These are phyloP conservation scores for Ophiocordyceps camponoti-saundersi DNA, from an alignment of 2,329 filamentous ascomycete species.

Conservation along the genomic window DNA sequence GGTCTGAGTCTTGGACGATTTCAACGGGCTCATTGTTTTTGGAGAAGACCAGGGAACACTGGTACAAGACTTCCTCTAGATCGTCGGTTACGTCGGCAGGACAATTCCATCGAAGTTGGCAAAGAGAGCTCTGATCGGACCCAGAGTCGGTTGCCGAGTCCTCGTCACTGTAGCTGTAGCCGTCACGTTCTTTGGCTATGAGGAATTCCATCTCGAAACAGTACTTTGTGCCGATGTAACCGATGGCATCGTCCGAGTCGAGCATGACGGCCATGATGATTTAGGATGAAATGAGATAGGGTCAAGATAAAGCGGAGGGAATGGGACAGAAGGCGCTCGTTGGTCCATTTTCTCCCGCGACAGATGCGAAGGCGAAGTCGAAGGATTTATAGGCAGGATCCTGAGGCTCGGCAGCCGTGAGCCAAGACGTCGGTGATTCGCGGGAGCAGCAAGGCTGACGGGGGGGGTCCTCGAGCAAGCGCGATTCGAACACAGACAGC, in stretches of 20 bases:
- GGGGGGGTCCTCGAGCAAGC: background rate
- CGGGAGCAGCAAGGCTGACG: background rate
- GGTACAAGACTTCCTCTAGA: background rate
- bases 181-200: constrained; percentile 6
- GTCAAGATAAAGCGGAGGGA: too few relatives aligned
- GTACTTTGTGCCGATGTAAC: constrained; percentile 2
- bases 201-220: constrained; percentile 9
- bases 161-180: background rate
- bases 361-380: background rate
- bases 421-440: background rate
- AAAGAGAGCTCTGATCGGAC: background rate
- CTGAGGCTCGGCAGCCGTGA: background rate
- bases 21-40: constrained; percentile 1
- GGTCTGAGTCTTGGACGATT: background rate
- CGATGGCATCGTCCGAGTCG: background rate
- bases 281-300: background rate
- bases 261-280: background rate
- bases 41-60: background rate
- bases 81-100: constrained; percentile 3
- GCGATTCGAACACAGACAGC: background rate
- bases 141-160: background rate
- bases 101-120: constrained; percentile 5
- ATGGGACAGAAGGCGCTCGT: too few relatives aligned
- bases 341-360: background rate
- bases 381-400: background rate